Evolutionary conservation across 2,329 filamentous ascomycete genomes (phyloP).

Genomic region (Fusarium drepaniforme): DNA sequence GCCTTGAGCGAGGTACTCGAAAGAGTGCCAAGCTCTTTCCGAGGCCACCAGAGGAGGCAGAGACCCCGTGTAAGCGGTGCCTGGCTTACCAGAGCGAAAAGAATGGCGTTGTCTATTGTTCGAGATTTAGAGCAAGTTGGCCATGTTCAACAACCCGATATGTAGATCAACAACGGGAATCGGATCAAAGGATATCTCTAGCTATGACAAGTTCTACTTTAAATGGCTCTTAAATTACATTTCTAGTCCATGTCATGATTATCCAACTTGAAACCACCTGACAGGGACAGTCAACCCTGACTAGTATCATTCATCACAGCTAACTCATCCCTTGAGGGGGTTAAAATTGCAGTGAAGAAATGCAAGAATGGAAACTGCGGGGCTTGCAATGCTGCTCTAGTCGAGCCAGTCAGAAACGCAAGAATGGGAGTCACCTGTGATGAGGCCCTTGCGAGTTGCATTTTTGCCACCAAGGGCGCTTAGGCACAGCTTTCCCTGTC

Average conservation of each 20-base stretch:
- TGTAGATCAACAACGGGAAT: background rate
- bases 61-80: background rate
- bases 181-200: background rate
- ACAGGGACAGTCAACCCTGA: too few species aligned
- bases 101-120: too few species aligned
- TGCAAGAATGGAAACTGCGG: too few species aligned
- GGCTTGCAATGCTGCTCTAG: too few species aligned
- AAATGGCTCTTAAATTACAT: too few species aligned
- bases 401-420: background rate
- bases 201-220: background rate
- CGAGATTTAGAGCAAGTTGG: background rate
- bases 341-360: slow-evolving; percentile 3
- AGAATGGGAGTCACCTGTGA: background rate
- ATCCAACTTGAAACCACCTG: too few species aligned
- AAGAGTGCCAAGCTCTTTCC: background rate
- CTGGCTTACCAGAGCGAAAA: background rate
- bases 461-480: background rate
- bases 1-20: background rate
- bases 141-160: background rate
- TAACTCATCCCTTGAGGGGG: background rate
- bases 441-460: background rate
- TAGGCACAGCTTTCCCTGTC: background rate
- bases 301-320: background rate
- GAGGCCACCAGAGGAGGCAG: background rate
- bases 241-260: too few species aligned